Base-by-base conservation (phyloP, 73 alveolate species). In the Blepharisma stoltei region DNA sequence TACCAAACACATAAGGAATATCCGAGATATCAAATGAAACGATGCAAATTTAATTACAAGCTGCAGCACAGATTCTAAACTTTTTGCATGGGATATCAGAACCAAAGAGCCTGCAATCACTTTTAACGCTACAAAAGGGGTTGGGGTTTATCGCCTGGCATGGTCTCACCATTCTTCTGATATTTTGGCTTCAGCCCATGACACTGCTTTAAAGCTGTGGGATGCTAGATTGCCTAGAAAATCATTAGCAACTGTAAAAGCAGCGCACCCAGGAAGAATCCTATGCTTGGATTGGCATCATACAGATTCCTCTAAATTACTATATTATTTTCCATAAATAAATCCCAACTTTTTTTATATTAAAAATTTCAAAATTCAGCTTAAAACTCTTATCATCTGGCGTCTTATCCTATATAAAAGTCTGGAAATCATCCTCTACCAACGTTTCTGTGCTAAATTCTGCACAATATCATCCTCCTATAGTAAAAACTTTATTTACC, bases 91-190 rank as follows among this genome's bases (percentile, higher is more conserved):
- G 73, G 73, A 60, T 25, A 8, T 25, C 18, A 14, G 73, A 18
- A 18, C 23, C 2, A n/a, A n/a, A 14, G 45, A 60, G 46, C 73
- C 73, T 1, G 73, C 73, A 1, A 60, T 60, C 14, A 9, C 18
- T 9, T 60, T 60, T 60, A 25, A n/a, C 73, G 18, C 73, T 14
- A 60, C 73, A 25, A 60, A 60, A 60, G 73, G 73, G 14, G 73
- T 60, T 9, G 73, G 73, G 5, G 45, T 60, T 60, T 25, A 60
- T 25, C 23, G 48, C 0, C 23, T 60, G 46, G 37, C 73, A 8
- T 60, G 73, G 73, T 60, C 73, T 8, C 14, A 60, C 14, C 73
- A 60, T 14, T 60, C 73, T 14, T 14, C 14, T 1, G 73, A 60
- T 60, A 9, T 60, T 18, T 9, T 60, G 14, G 73, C 45, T 25